Evolutionary conservation across 2,329 filamentous ascomycete genomes (phyloP), one percentile per base, ranked within the genome.

Genomic region (Cryphonectria naterciae): DNA sequence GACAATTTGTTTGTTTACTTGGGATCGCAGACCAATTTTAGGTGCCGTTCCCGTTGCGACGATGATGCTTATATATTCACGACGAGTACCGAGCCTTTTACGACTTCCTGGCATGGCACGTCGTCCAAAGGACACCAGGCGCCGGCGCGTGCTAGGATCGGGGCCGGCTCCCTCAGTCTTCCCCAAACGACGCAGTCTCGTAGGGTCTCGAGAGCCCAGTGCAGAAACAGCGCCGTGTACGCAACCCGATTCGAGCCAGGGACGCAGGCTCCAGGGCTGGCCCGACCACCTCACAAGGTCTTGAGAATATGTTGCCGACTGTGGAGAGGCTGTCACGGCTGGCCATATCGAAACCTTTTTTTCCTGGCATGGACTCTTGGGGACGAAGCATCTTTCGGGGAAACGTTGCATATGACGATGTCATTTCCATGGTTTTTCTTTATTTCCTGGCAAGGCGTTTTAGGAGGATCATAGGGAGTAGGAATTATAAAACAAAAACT

Each of bases 381-480:
- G 49, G 60, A 43, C 17, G 25, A 37, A 63, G 35, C 43, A 68
- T 68, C n/a, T 63, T 10, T 41, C 25, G 39, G 61, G 28, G 56
- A 61, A 68, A 54, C n/a, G 46, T 35, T 62, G 49, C 46, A 37
- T 28, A 62, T 54, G 58, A 49, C 46, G 25, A 56, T 32, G 46
- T 56, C 46, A 52, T 64, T 39, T 61, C 56, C 67, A 8, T 56
- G 67, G 35, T 68, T 63, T 19, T 68, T 43, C 43, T 54, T 46
- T 32, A 32, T 62, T 64, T 64, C 67, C 41, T 64, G 11, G 67
- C 67, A 68, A 56, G 67, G 67, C 67, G 67, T 68, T 68, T 39
- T 64, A 15, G 58, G 67, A 64, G 41, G 58, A 35, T 54, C 43
- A 54, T 63, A 54, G 19, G 43, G 67, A 43, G 54, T 56, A 63